Evolutionary conservation across 768 basidiomycete species (phyloP).

Genomic region (Phylloporus sp.): DNA sequence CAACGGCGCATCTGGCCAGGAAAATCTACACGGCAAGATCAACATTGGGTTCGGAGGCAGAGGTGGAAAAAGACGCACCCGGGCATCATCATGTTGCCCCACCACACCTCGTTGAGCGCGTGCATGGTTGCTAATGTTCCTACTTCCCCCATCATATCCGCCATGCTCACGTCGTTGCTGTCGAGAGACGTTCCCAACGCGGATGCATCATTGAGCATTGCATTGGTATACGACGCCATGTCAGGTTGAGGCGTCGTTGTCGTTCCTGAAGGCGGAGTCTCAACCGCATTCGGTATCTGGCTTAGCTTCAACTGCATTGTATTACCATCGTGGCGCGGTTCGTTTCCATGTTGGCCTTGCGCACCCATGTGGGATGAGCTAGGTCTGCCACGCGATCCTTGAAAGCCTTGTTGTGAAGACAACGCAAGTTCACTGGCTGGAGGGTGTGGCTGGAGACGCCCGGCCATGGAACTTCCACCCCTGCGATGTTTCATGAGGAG

Average conservation of each 20-base stretch:
- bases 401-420: constrained; percentile 11
- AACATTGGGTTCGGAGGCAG: no score
- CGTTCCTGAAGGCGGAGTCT: neutral
- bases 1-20: constrained; percentile 29
- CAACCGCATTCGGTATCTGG: neutral
- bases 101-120: constrained; percentile 68
- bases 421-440: constrained; percentile 37
- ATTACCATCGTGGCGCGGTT: constrained; percentile 18
- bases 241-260: constrained; percentile 31
- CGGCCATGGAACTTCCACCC: constrained; percentile 54
- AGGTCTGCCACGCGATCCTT: constrained; percentile 29
- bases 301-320: constrained; percentile 32
- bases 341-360: constrained; percentile 12
- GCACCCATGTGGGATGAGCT: constrained; percentile 20
- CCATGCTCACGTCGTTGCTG: constrained; percentile 23
- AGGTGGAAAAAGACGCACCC: constrained; percentile 36
- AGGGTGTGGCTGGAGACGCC: constrained; percentile 50
- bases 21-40: constrained; percentile 19
- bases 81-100: constrained; percentile 84
- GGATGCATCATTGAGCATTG: constrained; percentile 20
- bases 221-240: constrained; percentile 37
- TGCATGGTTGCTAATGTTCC: constrained; percentile 71
- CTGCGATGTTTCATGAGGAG: constrained; percentile 66
- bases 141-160: constrained; percentile 35
- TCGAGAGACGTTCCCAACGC: neutral